Percentiles rank a stretch among this genome's conserved stretches.
Conservation (phyloP, 73 alveolate genomes). For the Paramecium pentaurelia region DNA sequence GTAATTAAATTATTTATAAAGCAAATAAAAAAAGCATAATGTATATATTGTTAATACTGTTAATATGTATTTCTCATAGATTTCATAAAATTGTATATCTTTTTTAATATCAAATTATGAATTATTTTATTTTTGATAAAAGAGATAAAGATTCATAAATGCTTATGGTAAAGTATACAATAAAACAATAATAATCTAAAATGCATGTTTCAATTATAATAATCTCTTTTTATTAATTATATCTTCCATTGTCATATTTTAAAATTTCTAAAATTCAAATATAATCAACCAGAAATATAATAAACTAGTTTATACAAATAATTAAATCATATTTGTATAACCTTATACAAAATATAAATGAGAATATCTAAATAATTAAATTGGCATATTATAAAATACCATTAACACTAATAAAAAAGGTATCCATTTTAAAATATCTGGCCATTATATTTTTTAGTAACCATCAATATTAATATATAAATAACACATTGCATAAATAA, state of each 20-base stretch:
- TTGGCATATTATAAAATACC: not conserved
- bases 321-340: not conserved
- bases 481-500: not conserved
- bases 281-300: not conserved
- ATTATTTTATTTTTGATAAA: not conserved
- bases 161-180: not conserved
- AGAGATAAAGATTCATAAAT: not conserved
- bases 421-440: not conserved
- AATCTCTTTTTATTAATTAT: not conserved
- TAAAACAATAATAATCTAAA: not conserved
- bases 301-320: not conserved
- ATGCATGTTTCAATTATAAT: not conserved
- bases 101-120: not conserved
- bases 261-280: not conserved
- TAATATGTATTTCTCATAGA: not conserved
- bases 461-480: not conserved
- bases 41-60: not conserved
- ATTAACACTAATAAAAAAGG: not conserved
- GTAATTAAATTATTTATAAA: not conserved
- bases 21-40: not conserved
- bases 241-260: not conserved
- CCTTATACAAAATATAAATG: not conserved
- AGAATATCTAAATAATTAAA: not conserved
- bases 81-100: not conserved
- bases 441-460: not conserved